Conservation (phyloP, 2,329 filamentous ascomycete species). For the Fusarium nelsonii region DNA sequence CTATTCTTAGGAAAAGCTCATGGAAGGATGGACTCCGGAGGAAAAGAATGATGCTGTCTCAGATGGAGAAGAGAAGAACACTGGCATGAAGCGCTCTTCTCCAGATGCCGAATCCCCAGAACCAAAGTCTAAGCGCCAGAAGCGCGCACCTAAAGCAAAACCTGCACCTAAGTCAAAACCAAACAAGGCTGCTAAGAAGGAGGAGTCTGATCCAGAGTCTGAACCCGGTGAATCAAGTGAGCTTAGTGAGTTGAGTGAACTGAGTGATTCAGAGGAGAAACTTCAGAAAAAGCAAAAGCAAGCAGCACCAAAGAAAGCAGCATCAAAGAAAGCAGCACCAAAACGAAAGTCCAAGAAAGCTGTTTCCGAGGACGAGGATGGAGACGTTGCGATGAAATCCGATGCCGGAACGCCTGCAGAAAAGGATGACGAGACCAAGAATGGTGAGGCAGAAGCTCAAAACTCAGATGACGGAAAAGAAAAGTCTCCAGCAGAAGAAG, state of each 20-base stretch:
- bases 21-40: constrained; percentile 53
- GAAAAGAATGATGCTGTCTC: constrained; percentile 43
- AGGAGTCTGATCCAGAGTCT: constrained; percentile 38
- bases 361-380: constrained; percentile 46
- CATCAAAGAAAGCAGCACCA: constrained; percentile 13
- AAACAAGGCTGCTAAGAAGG: constrained; percentile 46
- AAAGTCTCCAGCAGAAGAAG: constrained; percentile 26
- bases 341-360: constrained; percentile 39
- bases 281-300: constrained; percentile 40
- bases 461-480: constrained; percentile 10
- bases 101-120: constrained; percentile 52
- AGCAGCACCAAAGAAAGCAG: constrained; percentile 12
- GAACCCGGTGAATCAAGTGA: constrained; percentile 41
- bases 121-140: constrained; percentile 57
- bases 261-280: constrained; percentile 44
- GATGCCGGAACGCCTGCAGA: constrained; percentile 21
- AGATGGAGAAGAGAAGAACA: constrained; percentile 47
- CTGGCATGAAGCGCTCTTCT: constrained; percentile 52
- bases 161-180: constrained; percentile 48
- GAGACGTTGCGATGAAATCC: constrained; percentile 22
- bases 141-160: constrained; percentile 50
- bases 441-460: constrained; percentile 7
- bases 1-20: constrained; percentile 51
- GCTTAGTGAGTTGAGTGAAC: constrained; percentile 42
- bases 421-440: constrained; percentile 12